A percentile compares a stretch with the other conserved stretches of the same genome.
Conservation (phyloP, 1,284 basidiomycete genomes). For the Cutaneotrichosporon cavernicola region DNA sequence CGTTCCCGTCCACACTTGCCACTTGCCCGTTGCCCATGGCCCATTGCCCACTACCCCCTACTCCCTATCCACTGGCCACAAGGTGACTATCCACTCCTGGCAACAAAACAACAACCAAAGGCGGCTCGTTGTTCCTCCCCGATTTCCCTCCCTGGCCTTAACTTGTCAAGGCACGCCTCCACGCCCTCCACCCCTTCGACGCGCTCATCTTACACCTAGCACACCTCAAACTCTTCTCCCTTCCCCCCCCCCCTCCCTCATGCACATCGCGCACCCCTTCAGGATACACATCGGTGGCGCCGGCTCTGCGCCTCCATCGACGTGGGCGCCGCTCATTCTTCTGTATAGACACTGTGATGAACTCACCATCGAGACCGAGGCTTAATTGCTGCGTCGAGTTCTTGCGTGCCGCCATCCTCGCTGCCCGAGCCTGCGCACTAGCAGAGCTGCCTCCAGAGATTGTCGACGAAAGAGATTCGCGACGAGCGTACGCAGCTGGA, state of each 20-base stretch:
- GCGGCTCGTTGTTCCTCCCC: background rate
- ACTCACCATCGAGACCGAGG: constrained; percentile 45
- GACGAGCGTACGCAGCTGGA: background rate
- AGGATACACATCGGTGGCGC: background rate
- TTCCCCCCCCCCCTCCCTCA: background rate
- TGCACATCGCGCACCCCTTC: background rate
- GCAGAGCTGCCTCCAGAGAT: constrained; percentile 10
- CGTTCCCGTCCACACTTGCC: too few relatives aligned
- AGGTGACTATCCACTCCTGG: background rate
- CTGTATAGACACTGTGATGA: background rate
- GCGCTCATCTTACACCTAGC: background rate
- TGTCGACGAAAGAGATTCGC: constrained; percentile 16
- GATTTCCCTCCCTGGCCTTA: background rate
- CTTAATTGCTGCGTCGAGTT: constrained; percentile 27
- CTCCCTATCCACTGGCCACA: background rate
- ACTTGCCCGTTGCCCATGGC: too few relatives aligned
- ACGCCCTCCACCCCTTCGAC: background rate
- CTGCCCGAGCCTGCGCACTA: background rate
- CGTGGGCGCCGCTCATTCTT: background rate
- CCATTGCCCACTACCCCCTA: too few relatives aligned
- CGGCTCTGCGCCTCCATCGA: background rate
- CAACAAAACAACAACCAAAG: too few relatives aligned
- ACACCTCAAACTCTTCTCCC: background rate
- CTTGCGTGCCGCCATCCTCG: constrained; percentile 20
- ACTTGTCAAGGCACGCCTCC: background rate